Evolutionary conservation across 306 rosid genomes (phyloP).

Genomic region (Quercus glauca): DNA sequence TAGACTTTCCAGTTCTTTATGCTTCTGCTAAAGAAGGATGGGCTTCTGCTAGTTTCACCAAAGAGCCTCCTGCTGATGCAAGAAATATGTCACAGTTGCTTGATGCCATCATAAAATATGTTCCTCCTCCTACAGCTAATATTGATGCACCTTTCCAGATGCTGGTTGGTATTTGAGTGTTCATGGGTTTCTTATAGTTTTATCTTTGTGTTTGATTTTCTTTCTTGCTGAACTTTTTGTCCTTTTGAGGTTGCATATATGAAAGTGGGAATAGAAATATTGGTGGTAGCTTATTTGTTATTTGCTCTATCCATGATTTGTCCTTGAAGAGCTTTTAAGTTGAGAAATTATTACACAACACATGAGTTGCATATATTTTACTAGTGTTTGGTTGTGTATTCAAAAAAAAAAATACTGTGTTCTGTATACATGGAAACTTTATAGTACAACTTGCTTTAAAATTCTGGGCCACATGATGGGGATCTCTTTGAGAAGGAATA

Average conservation of each 20-base stretch:
- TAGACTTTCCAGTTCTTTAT: slow-evolving; percentile 95
- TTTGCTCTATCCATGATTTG: no score
- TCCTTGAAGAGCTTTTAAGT: no score
- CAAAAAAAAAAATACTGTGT: background rate
- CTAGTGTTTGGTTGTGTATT: background rate
- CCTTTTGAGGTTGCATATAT: background rate
- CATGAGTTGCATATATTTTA: background rate
- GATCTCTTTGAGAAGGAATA: background rate
- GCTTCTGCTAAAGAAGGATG: slow-evolving; percentile 99
- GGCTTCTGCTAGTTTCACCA: slow-evolving; percentile 81
- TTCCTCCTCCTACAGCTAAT: slow-evolving; percentile 68
- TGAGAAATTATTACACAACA: no score
- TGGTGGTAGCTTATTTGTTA: background rate
- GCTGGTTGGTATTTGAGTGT: slow-evolving; percentile 76
- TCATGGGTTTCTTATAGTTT: slow-evolving; percentile 4
- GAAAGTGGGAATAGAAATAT: background rate
- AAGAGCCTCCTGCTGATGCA: slow-evolving; percentile 79
- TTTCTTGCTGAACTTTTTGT: slow-evolving; percentile 15
- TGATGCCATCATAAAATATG: slow-evolving; percentile 72
- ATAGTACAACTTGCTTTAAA: background rate
- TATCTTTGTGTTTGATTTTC: slow-evolving; percentile 4
- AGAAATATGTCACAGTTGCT: slow-evolving; percentile 89
- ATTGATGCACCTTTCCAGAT: slow-evolving; percentile 81
- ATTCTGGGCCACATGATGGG: background rate
- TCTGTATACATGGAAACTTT: background rate